Percentiles rank a stretch among this genome's conserved stretches.
phyloP scores from a whole-genome alignment of 805 yeast genomes.

The Blastobotrys mokoenaii region DNA sequence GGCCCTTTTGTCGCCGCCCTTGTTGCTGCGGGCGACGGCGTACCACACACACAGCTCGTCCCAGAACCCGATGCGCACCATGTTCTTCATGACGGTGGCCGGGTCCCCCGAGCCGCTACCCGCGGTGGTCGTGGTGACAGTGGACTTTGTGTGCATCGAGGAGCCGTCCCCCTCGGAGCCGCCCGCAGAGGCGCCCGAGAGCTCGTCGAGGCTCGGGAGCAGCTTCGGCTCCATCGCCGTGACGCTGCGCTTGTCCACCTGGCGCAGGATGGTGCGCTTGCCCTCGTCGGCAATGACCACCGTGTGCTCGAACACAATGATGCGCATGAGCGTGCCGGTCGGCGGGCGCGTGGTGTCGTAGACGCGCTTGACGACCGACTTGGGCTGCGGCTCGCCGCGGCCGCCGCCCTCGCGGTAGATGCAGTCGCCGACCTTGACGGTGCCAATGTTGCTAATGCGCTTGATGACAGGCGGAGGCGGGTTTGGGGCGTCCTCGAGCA shows the following conservation, averaged over 20 bases:
- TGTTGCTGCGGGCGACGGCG: background rate
- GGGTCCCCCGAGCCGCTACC: background rate
- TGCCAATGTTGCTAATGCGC: slow-evolving; percentile 1
- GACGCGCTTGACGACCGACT: slow-evolving; percentile 3
- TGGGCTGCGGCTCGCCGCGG: slow-evolving; percentile 5
- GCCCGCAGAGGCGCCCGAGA: background rate
- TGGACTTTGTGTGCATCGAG: background rate
- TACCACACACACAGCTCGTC: slow-evolving; percentile 1
- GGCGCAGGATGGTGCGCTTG: slow-evolving; percentile 4
- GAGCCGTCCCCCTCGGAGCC: background rate
- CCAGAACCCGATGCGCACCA: slow-evolving; percentile 3
- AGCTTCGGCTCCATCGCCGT: slow-evolving; percentile 1
- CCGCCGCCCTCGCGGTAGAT: slow-evolving; percentile 6
- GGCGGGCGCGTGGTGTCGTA: slow-evolving; percentile 4
- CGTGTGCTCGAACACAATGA: slow-evolving; percentile 9
- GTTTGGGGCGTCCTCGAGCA: slow-evolving; percentile 8
- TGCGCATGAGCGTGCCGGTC: slow-evolving; percentile 8
- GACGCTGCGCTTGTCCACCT: slow-evolving; percentile 1
- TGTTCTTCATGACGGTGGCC: background rate
- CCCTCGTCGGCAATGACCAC: slow-evolving; percentile 9
- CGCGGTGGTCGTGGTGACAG: background rate
- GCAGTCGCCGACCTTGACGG: slow-evolving; percentile 11
- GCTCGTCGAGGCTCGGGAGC: background rate
- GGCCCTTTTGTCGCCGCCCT: slow-evolving; percentile 5
- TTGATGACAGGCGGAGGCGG: background rate